Percentiles rank a stretch among this genome's conserved stretches.
Evolutionary conservation across 495 filamentous ascomycete species (phyloP).

Genomic region (Apiosordaria backusii): DNA sequence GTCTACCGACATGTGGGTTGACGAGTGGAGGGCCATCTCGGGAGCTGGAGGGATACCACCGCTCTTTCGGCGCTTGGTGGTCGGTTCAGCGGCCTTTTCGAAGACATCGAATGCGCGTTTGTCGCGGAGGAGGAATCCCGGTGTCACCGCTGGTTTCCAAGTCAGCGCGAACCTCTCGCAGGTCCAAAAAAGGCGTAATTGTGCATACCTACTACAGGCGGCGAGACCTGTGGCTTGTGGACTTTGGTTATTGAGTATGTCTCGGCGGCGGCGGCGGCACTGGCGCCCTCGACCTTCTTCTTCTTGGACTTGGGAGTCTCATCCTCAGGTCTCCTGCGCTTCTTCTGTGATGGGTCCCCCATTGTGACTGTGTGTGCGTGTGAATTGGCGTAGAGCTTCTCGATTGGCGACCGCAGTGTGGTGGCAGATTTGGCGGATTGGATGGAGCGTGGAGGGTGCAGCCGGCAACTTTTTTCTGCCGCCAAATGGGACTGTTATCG

Average conservation of each 20-base stretch:
- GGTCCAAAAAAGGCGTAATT: not conserved
- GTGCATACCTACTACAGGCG: constrained; percentile 64
- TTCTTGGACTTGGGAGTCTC: constrained; percentile 42
- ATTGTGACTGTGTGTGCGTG: constrained; percentile 35
- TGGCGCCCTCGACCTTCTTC: constrained; percentile 41
- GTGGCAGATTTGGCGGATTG: not conserved
- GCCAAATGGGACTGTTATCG: not conserved
- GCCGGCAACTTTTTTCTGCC: constrained; percentile 24
- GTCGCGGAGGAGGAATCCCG: constrained; percentile 58
- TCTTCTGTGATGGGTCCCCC: constrained; percentile 59
- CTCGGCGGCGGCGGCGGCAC: constrained; percentile 12
- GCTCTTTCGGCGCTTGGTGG: constrained; percentile 39
- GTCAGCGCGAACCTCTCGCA: constrained; percentile 9
- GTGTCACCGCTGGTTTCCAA: constrained; percentile 55
- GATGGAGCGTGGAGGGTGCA: not conserved
- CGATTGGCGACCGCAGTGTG: not conserved
- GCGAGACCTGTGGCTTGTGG: constrained; percentile 53
- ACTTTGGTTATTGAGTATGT: constrained; percentile 57
- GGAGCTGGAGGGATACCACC: constrained; percentile 43
- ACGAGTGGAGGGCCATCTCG: constrained; percentile 73
- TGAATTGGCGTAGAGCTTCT: not conserved
- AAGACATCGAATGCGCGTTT: constrained; percentile 62
- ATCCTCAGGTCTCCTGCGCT: constrained; percentile 66
- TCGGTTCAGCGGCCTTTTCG: constrained; percentile 49
- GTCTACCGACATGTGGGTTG: constrained; percentile 71